A percentile compares a stretch with the other conserved stretches of the same genome.
Conservation (phyloP, 345 rosid species). For the Linum tenue region DNA sequence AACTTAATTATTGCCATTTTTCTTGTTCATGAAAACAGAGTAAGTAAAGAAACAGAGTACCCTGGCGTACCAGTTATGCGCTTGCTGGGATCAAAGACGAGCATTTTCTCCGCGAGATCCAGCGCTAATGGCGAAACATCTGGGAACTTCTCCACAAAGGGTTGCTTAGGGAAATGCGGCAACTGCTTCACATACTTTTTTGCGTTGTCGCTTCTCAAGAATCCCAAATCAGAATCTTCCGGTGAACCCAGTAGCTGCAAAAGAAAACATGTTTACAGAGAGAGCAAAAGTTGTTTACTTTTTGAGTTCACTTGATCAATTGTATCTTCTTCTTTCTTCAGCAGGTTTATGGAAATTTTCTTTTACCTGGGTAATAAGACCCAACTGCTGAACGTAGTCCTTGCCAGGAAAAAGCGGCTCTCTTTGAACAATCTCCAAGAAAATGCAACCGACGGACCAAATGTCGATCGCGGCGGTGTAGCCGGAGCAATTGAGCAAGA, state of each 20-base stretch:
- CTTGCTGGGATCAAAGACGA: slow-evolving; percentile 72
- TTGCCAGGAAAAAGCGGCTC: slow-evolving; percentile 79
- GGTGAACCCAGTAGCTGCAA: slow-evolving; percentile 71
- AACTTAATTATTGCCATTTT: not conserved
- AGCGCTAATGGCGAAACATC: slow-evolving; percentile 53
- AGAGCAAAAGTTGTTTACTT: too few relatives aligned
- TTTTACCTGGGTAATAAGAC: slow-evolving; percentile 68
- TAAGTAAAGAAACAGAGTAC: not conserved
- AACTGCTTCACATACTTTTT: slow-evolving; percentile 72
- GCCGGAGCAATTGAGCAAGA: slow-evolving; percentile 47
- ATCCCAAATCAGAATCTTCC: slow-evolving; percentile 74
- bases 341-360: too few relatives aligned
- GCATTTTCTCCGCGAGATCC: slow-evolving; percentile 82
- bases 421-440: slow-evolving; percentile 66
- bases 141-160: slow-evolving; percentile 55
- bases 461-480: slow-evolving; percentile 43
- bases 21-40: not conserved
- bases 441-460: slow-evolving; percentile 95
- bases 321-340: too few relatives aligned
- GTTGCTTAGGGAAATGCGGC: slow-evolving; percentile 58
- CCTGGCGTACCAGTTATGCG: slow-evolving; percentile 55
- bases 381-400: slow-evolving; percentile 81
- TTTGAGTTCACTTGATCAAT: too few relatives aligned
- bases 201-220: slow-evolving; percentile 76
- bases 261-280: too few relatives aligned